Percentiles rank a stretch among this genome's conserved stretches.
phyloP scores from a whole-genome alignment of 768 basidiomycete genomes.

The Paxillus involutus region DNA sequence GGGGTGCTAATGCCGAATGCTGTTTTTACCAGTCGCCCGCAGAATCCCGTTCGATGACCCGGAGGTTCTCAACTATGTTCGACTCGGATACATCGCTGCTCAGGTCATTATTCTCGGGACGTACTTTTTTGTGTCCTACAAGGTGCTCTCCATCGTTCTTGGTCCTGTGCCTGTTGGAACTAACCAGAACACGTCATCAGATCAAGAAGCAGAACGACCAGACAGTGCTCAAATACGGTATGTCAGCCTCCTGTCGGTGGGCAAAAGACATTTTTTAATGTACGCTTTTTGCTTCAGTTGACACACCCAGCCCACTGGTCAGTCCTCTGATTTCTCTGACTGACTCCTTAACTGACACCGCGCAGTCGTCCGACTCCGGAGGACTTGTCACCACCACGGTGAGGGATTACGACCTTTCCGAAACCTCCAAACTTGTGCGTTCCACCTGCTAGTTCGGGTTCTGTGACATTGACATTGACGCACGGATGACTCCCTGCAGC shows the following conservation, averaged over 20 bases:
- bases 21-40: conserved; percentile 65
- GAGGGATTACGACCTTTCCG: conserved; percentile 88
- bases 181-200: conserved; percentile 39
- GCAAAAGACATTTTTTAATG: neutral
- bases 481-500: conserved; percentile 38
- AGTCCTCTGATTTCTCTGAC: conserved; percentile 14
- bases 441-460: conserved; percentile 29
- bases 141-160: conserved; percentile 40
- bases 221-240: conserved; percentile 94
- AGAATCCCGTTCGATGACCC: conserved; percentile 92
- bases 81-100: conserved; percentile 75
- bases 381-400: conserved; percentile 88
- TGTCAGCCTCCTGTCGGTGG: conserved; percentile 24
- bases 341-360: neutral
- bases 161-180: neutral
- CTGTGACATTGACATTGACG: neutral
- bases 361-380: conserved; percentile 61
- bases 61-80: conserved; percentile 74
- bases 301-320: conserved; percentile 75
- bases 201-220: conserved; percentile 95
- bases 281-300: conserved; percentile 48
- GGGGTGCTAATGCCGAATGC: neutral
- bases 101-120: conserved; percentile 70
- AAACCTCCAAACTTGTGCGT: conserved; percentile 78
- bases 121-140: conserved; percentile 79